Evolutionary conservation across 2,329 filamentous ascomycete genomes (phyloP).

Genomic region (Plectosphaerella plurivora): DNA sequence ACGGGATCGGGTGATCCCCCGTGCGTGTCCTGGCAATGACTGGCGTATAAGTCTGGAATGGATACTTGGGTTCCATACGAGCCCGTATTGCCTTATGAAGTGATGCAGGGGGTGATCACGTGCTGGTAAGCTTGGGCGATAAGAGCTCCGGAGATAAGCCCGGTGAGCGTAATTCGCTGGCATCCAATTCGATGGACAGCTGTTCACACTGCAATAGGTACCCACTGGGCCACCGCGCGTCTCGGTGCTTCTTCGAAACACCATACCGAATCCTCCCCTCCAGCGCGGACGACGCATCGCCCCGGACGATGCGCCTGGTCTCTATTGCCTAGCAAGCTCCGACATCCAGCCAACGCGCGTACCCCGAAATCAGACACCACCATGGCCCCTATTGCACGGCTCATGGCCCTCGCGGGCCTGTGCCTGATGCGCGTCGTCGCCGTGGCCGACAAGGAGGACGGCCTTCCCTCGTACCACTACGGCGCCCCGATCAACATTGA

Average conservation of each 20-base stretch:
- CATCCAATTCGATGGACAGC: not conserved
- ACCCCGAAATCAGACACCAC: not conserved
- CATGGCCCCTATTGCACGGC: conserved; percentile 4
- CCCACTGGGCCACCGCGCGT: not conserved
- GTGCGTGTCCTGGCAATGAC: not conserved
- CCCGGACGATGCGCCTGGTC: not conserved
- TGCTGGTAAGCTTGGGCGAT: not conserved
- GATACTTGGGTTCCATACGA: not conserved
- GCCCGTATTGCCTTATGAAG: too few relatives aligned
- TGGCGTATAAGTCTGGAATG: not conserved
- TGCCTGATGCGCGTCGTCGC: conserved; percentile 14
- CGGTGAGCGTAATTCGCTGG: not conserved
- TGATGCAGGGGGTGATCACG: too few relatives aligned
- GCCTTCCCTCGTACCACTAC: conserved; percentile 59
- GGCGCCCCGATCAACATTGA: conserved; percentile 64
- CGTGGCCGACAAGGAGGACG: conserved; percentile 28
- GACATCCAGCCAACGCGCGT: not conserved
- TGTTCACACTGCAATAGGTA: not conserved
- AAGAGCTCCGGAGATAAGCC: not conserved
- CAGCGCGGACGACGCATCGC: not conserved
- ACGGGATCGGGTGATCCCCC: not conserved
- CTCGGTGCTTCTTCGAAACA: not conserved
- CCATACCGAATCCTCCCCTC: not conserved
- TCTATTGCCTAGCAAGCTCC: too few relatives aligned
- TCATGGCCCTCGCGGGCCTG: conserved; percentile 6